Percentiles rank a stretch among this genome's conserved stretches.
phyloP scores from a whole-genome alignment of 31 red algal species.

The Endocladia muricata region DNA sequence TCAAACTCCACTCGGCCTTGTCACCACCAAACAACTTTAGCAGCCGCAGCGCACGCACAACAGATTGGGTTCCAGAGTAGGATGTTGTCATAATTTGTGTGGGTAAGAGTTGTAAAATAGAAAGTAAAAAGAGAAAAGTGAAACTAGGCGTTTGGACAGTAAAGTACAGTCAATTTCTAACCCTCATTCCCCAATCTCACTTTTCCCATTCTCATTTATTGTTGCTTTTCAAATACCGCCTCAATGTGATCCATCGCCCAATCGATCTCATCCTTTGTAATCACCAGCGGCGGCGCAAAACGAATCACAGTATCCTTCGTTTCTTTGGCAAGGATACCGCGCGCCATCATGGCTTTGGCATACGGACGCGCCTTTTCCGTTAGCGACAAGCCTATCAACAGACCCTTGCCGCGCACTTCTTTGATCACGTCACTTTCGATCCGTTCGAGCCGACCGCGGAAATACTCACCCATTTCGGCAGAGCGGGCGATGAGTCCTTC shows the following conservation, averaged over 20 bases:
- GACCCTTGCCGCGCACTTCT: conserved; percentile 51
- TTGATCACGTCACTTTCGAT: conserved; percentile 1
- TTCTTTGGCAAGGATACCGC: conserved; percentile 60
- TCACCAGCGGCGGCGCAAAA: conserved; percentile 73
- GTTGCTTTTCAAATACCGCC: not conserved
- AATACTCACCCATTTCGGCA: conserved; percentile 24
- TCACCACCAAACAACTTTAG: too few relatives aligned
- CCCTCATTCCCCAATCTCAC: too few relatives aligned
- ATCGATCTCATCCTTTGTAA: conserved; percentile 39
- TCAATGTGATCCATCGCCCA: not conserved
- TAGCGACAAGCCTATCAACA: conserved; percentile 41
- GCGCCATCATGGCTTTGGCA: conserved; percentile 41
- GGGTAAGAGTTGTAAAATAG: too few relatives aligned
- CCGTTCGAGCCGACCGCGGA: conserved; percentile 18
- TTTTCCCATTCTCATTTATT: too few relatives aligned
- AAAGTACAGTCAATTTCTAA: too few relatives aligned
- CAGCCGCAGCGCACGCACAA: too few relatives aligned
- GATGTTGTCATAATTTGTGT: too few relatives aligned
- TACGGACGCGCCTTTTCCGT: conserved; percentile 23
- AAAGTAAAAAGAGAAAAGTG: too few relatives aligned
- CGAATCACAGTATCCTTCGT: conserved; percentile 66
- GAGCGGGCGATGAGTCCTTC: conserved; percentile 48
- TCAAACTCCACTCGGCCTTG: too few relatives aligned
- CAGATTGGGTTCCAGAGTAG: too few relatives aligned
- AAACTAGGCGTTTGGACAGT: too few relatives aligned